Evolutionary conservation across 148 eudicot genomes (phyloP).

Genomic region (Camellia sinensis): DNA sequence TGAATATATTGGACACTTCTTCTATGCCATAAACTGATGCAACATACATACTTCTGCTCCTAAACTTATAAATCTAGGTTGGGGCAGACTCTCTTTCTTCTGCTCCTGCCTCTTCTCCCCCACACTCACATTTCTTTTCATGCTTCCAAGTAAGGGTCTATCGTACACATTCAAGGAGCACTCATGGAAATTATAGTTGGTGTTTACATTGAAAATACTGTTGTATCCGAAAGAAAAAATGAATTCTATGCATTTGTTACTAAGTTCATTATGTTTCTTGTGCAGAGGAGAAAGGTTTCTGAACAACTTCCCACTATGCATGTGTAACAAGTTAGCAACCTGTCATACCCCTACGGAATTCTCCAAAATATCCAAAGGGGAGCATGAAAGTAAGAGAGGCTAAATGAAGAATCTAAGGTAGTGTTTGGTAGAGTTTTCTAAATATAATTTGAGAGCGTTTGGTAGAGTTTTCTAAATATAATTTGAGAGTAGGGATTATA

Average conservation of each 20-base stretch:
- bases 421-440: no score
- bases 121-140: background rate
- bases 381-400: no score
- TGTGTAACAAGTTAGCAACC: background rate
- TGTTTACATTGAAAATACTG: background rate
- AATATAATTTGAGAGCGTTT: no score
- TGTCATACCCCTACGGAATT: no score
- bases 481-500: no score
- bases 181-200: background rate
- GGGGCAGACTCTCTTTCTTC: background rate
- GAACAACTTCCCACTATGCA: no score
- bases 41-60: background rate
- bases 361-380: no score
- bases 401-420: no score
- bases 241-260: background rate
- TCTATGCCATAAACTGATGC: background rate
- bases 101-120: no score
- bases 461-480: no score
- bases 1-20: background rate
- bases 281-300: slow-evolving; percentile 58
- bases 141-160: background rate
- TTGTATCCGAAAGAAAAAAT: background rate
- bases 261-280: background rate
- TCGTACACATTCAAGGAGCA: background rate
- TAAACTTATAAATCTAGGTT: background rate